phyloP scores from a whole-genome alignment of 441 rosid species.

The Viola pubescens region DNA sequence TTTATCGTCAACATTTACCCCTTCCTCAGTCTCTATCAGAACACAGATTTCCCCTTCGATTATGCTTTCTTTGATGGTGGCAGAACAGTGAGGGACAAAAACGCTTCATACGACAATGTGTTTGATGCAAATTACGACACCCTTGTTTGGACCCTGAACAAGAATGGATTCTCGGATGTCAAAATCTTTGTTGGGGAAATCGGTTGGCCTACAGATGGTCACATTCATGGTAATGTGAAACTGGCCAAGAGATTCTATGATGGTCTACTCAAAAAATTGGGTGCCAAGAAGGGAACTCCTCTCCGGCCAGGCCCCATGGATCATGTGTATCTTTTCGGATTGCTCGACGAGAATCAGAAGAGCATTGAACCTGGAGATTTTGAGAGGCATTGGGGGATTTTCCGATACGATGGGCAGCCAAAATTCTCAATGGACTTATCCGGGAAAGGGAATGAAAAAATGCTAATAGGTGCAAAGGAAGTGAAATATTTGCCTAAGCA shows the following conservation, averaged over 20 bases:
- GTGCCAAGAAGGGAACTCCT: conserved; percentile 51
- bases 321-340: conserved; percentile 43
- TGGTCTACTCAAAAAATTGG: conserved; percentile 55
- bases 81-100: conserved; percentile 28
- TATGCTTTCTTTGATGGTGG: conserved; percentile 56
- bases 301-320: conserved; percentile 43
- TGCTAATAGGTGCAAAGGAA: conserved; percentile 52
- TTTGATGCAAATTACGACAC: conserved; percentile 88
- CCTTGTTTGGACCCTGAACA: conserved; percentile 51
- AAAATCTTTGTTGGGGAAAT: conserved; percentile 77
- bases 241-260: conserved; percentile 57
- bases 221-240: conserved; percentile 21
- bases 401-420: conserved; percentile 60
- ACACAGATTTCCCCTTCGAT: conserved; percentile 45
- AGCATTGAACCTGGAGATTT: conserved; percentile 56
- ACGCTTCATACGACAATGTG: conserved; percentile 43
- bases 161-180: conserved; percentile 35
- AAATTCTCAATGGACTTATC: conserved; percentile 64
- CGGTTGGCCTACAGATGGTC: conserved; percentile 91
- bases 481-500: conserved; percentile 47
- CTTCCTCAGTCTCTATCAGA: conserved; percentile 67
- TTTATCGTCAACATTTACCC: conserved; percentile 86
- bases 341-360: conserved; percentile 64
- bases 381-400: conserved; percentile 91
- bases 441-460: conserved; percentile 42